Base-by-base conservation (phyloP, 768 basidiomycete species). In the Boletus sp. region DNA sequence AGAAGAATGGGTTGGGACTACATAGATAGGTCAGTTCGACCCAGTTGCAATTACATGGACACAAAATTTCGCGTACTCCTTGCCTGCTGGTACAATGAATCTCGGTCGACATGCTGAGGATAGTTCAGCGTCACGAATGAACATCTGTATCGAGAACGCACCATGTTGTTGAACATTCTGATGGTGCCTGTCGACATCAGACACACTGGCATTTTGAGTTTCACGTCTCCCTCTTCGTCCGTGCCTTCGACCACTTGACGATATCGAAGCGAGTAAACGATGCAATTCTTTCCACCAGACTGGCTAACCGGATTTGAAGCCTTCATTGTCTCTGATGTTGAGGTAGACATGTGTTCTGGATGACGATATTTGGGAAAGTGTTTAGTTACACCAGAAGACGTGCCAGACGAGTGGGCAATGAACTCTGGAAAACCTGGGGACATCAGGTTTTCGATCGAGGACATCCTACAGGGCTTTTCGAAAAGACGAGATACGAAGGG, bases 101-200 rank as follows among this genome's bases (percentile, higher is more conserved):
- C 66, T 9, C 40, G 54, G 46, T 60, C 57, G 8, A 68, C 41
- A 15, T 54, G 42, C 65, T 69, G 30, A 10, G 17, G 41, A 47
- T 30, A 28, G 7, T 4, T 65, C 39, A 59, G 49, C 9, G 15
- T 14, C 30, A 48, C 20, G 9, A 41, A 17, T 2, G n/a, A 33
- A 14, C 4, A 18, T 2, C 8, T 9, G 15, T 1, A 50, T 40
- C 6, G 20, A 40, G 18, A 17, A 50, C 54, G 20, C 14, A 58
- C 60, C 66, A 64, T 64, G 2, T 68, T 35, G 37, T 59, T 51
- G 32, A 37, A 60, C 67, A 68, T 66, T 55, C 67, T 55, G 40
- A 62, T 54, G 5, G 60, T 60, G 14, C 61, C 64, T 7, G 67
- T 64, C 5, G 67, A 65, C 65, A 65, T 67, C 11, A 65, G 17